Percentiles rank a stretch among this genome's conserved stretches.
phyloP scores from a whole-genome alignment of 1,284 basidiomycete genomes.

The Boletus subluridellus region DNA sequence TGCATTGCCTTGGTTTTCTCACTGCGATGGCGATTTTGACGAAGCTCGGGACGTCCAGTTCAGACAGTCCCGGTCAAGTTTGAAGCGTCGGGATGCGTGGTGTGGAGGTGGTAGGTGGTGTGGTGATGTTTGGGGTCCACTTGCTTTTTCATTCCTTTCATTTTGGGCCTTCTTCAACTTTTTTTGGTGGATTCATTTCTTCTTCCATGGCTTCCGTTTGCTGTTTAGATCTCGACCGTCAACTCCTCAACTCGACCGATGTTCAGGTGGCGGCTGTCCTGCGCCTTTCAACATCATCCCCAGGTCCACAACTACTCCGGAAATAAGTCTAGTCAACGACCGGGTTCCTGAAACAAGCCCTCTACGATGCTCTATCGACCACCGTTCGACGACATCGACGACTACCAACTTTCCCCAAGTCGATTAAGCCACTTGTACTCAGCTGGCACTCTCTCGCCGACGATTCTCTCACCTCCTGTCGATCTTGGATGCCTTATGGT shows the following conservation, averaged over 20 bases:
- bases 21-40: not conserved
- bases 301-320: no score
- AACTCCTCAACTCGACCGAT: not conserved
- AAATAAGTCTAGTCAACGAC: not conserved
- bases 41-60: not conserved
- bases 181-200: not conserved
- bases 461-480: not conserved
- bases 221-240: not conserved
- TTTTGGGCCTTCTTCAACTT: not conserved
- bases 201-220: not conserved
- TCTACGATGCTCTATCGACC: not conserved
- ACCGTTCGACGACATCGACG: not conserved
- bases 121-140: not conserved
- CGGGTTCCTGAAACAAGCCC: not conserved
- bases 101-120: not conserved
- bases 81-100: not conserved
- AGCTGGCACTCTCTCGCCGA: not conserved
- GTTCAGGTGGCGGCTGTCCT: not conserved
- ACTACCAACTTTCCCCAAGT: not conserved
- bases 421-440: not conserved
- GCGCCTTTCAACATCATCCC: not conserved
- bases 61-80: not conserved
- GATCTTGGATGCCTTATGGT: not conserved
- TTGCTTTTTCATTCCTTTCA: not conserved
- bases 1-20: not conserved